A percentile compares a stretch with the other conserved stretches of the same genome.
These are phyloP conservation scores for Crotalaria pallida DNA, from an alignment of 306 rosid species.

Conservation along the genomic window DNA sequence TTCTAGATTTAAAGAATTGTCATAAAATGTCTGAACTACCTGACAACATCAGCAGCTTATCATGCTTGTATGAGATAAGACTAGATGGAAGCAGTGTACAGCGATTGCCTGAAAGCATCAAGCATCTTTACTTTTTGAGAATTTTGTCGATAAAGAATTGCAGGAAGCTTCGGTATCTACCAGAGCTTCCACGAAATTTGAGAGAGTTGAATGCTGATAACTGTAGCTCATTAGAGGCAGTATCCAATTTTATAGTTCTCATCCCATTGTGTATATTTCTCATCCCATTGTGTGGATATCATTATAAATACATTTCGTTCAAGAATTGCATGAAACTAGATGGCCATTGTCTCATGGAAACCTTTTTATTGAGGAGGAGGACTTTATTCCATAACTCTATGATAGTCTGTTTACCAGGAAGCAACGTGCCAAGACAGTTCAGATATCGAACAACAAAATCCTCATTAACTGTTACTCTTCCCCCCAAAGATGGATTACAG, in stretches of 20 bases:
- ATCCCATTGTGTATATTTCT: too few species aligned
- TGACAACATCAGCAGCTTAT: not conserved
- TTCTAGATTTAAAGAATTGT: not conserved
- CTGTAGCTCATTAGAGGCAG: constrained; percentile 8
- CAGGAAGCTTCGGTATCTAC: constrained; percentile 8
- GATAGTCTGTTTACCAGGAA: too few species aligned
- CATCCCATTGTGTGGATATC: too few species aligned
- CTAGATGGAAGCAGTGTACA: not conserved
- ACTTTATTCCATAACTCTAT: too few species aligned
- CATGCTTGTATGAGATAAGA: not conserved
- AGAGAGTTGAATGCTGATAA: not conserved
- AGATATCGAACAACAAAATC: too few species aligned
- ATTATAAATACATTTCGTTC: not conserved
- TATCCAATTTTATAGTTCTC: too few species aligned
- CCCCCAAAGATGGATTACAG: too few species aligned
- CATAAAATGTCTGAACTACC: not conserved
- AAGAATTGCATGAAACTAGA: too few species aligned
- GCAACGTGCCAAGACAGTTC: too few species aligned
- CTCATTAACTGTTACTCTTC: too few species aligned
- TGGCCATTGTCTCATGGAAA: too few species aligned
- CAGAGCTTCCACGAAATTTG: constrained; percentile 15
- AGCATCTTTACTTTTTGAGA: not conserved
- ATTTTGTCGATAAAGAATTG: not conserved
- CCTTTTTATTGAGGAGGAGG: too few species aligned
- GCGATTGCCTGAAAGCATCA: not conserved